A percentile compares a stretch with the other conserved stretches of the same genome.
Conservation (phyloP, 345 rosid genomes). For the Eucalyptus cloeziana region DNA sequence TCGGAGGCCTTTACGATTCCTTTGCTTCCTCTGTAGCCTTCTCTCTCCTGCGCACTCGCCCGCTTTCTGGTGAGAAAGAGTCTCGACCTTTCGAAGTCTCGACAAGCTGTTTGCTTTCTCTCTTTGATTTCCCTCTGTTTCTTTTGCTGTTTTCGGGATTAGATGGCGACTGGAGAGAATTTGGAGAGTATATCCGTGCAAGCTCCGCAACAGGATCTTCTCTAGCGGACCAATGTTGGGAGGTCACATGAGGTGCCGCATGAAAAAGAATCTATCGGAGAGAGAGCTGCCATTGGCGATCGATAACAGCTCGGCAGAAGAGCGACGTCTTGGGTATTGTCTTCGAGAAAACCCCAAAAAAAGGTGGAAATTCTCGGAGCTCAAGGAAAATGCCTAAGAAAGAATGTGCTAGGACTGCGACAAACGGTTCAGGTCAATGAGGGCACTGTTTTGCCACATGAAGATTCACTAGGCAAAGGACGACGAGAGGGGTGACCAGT, state of each 20-base stretch:
- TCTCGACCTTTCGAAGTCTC: background rate
- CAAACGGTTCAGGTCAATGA: slow-evolving; percentile 16
- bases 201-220: background rate
- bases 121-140: background rate
- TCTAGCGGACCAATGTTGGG: background rate
- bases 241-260: background rate
- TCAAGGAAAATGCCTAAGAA: no score
- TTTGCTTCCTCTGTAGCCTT: background rate
- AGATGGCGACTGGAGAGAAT: background rate
- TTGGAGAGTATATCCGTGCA: background rate
- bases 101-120: background rate
- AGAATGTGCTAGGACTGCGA: slow-evolving; percentile 11
- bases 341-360: slow-evolving; percentile 59
- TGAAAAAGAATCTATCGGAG: background rate
- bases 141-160: background rate
- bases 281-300: background rate
- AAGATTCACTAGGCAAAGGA: slow-evolving; percentile 29
- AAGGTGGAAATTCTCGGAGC: slow-evolving; percentile 27
- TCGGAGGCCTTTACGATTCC: background rate
- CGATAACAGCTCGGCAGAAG: slow-evolving; percentile 8
- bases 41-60: background rate
- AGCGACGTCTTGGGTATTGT: slow-evolving; percentile 2
- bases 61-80: background rate
- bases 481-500: slow-evolving; percentile 11
- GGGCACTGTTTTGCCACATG: slow-evolving; percentile 39